Base-by-base conservation (phyloP, 495 filamentous ascomycete species). In the Hypoxylon subgilvum region DNA sequence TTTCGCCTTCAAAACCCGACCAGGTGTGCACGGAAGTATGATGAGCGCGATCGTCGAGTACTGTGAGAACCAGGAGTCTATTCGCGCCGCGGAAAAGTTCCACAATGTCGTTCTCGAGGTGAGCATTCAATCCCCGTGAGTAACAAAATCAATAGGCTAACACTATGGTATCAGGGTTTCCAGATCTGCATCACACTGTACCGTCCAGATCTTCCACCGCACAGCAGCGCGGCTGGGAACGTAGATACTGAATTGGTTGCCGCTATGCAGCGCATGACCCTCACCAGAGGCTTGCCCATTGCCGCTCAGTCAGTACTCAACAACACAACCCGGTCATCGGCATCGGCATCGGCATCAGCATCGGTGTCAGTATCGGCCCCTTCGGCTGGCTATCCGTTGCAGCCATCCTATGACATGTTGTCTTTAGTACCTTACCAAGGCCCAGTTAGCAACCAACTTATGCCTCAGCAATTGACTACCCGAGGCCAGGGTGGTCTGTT, bases 1-100 rank as follows among this genome's bases (percentile, higher is more conserved):
- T 2, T 77, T 75, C 58, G 77, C 81, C 1, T 81, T 83, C 44
- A 74, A 79, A 48, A 55, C 65, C 4, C 63, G 73, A 22, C 55
- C 61, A 21, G 61, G 66, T 1, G 42, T 68, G 9, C 70, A 75
- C 8, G 67, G 73, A 25, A 72, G 68, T 21, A 53, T 64, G 12
- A 72, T 76, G 46, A 70, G 65, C 18, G 74, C 78, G 7, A 40
- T 79, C 47, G 75, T 67, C 6, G 87, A 90, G 56, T 90, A 80
- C 65, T 80, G 72, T 39, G 82, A 88, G 39, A 69, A 69, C 40
- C 61, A 74, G 7, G 57, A 64, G 43, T 70, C 77, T 17, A 16
- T 74, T 9, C 50, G 60, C 1, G 73, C 70, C 10, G 66, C 74
- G 3, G 47, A 65, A 1, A 68, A 64, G 51, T 68, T 82, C 40